phyloP scores from a whole-genome alignment of 2,329 filamentous ascomycete species.

The Echinosphaeria canescens region DNA sequence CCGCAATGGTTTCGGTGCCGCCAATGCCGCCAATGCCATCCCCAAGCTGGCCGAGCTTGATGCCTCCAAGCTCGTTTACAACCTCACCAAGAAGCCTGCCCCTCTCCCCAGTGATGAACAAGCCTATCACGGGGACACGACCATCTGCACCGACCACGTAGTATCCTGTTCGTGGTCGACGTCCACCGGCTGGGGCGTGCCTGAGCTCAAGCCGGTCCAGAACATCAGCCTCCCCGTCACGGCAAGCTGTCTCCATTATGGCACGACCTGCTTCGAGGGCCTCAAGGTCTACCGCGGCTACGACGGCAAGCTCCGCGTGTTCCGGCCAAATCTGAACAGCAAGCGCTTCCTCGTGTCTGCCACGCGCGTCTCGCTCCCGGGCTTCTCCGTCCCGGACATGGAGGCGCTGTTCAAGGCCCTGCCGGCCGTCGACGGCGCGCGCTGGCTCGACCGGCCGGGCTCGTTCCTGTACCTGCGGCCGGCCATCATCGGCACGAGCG shows the following conservation, averaged over 20 bases:
- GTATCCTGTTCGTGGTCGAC: constrained; percentile 48
- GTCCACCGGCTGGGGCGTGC: constrained; percentile 46
- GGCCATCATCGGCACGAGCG: constrained; percentile 65
- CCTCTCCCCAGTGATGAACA: constrained; percentile 25
- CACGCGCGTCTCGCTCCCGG: constrained; percentile 49
- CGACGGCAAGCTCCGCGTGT: constrained; percentile 53
- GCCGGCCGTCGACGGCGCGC: constrained; percentile 48
- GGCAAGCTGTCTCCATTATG: constrained; percentile 68
- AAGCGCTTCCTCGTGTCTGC: constrained; percentile 38
- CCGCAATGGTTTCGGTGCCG: too few species aligned
- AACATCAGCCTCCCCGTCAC: constrained; percentile 62
- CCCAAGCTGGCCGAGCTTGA: constrained; percentile 25
- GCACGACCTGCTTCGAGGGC: constrained; percentile 80
- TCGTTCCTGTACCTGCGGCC: constrained; percentile 70
- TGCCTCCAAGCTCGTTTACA: constrained; percentile 37
- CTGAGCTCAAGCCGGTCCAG: constrained; percentile 56
- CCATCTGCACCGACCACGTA: constrained; percentile 73
- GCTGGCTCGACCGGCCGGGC: constrained; percentile 54
- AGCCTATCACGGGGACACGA: constrained; percentile 24
- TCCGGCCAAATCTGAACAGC: constrained; percentile 56
- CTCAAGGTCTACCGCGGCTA: constrained; percentile 62
- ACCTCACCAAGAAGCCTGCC: constrained; percentile 24
- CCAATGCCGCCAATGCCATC: too few species aligned
- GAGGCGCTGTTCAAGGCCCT: constrained; percentile 54
- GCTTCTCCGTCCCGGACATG: constrained; percentile 48